Conservation (phyloP, 108 stramenopile species). For the Cyclostephanos tholiformis region DNA sequence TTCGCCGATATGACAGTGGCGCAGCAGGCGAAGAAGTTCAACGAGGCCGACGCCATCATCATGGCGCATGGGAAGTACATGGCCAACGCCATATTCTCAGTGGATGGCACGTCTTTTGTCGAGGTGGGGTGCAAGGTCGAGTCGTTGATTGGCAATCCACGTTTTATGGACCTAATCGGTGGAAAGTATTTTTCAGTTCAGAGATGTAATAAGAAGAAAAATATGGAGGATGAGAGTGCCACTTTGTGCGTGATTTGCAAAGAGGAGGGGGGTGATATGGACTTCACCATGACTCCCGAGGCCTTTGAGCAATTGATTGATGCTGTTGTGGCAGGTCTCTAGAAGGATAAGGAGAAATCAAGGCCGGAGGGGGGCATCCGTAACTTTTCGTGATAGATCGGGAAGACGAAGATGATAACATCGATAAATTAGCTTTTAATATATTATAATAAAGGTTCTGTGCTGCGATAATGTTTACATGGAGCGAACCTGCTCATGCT, state of each 20-base stretch:
- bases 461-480: too few relatives aligned
- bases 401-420: not conserved
- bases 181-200: slow-evolving; percentile 28
- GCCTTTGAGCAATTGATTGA: slow-evolving; percentile 47
- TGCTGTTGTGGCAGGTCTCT: slow-evolving; percentile 29
- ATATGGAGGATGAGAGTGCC: not conserved
- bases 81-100: slow-evolving; percentile 47
- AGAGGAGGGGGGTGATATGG: slow-evolving; percentile 13
- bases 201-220: slow-evolving; percentile 15
- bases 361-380: not conserved
- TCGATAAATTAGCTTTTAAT: not conserved
- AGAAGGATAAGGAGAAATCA: not conserved
- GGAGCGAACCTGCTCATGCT: too few relatives aligned
- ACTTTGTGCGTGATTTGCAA: slow-evolving; percentile 34
- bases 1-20: slow-evolving; percentile 38
- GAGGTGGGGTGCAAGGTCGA: slow-evolving; percentile 41
- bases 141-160: slow-evolving; percentile 38
- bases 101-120: slow-evolving; percentile 47
- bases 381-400: not conserved
- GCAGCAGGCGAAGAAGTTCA: slow-evolving; percentile 41
- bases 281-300: slow-evolving; percentile 36
- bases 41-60: slow-evolving; percentile 45
- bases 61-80: slow-evolving; percentile 49
- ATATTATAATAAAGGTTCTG: too few relatives aligned
- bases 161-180: slow-evolving; percentile 46